Conservation (phyloP, 2,329 filamentous ascomycete genomes). For the Teratosphaeria epicoccoides region DNA sequence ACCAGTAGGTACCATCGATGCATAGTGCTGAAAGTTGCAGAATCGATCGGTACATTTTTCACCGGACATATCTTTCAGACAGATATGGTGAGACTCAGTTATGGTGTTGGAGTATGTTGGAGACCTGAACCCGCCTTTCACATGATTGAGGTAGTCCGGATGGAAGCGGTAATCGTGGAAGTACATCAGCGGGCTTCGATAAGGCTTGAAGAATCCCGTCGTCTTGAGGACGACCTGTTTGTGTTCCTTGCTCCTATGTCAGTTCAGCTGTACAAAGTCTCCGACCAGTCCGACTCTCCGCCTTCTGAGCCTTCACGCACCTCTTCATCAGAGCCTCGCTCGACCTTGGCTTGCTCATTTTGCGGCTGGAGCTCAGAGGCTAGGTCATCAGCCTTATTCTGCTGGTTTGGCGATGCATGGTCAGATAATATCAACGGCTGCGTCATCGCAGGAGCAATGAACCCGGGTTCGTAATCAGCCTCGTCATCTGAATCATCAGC, state of each 20-base stretch:
- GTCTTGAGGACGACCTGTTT: neutral
- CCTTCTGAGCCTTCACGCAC: slow-evolving; percentile 8
- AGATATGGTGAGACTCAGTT: slow-evolving; percentile 62
- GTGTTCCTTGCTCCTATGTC: slow-evolving; percentile 7
- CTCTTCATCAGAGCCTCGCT: slow-evolving; percentile 1
- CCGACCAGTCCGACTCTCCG: slow-evolving; percentile 6
- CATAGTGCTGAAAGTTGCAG: slow-evolving; percentile 75
- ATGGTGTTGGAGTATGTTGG: slow-evolving; percentile 91
- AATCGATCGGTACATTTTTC: slow-evolving; percentile 62
- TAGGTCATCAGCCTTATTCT: slow-evolving; percentile 27
- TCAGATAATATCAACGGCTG: neutral
- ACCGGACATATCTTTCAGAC: slow-evolving; percentile 61
- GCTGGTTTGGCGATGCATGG: neutral
- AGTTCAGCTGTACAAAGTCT: slow-evolving; percentile 1
- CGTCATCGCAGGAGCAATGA: neutral
- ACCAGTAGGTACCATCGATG: slow-evolving; percentile 59
- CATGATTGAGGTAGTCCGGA: slow-evolving; percentile 54
- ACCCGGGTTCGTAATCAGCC: neutral
- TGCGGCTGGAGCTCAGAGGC: slow-evolving; percentile 29
- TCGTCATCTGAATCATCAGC: slow-evolving; percentile 7
- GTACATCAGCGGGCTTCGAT: slow-evolving; percentile 69
- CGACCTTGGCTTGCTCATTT: slow-evolving; percentile 8
- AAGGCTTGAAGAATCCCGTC: slow-evolving; percentile 42
- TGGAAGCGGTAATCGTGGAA: slow-evolving; percentile 91
- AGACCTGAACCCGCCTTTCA: slow-evolving; percentile 71